A percentile compares a stretch with the other conserved stretches of the same genome.
phyloP scores from a whole-genome alignment of 805 yeast genomes.

The Ogataea philodendri region DNA sequence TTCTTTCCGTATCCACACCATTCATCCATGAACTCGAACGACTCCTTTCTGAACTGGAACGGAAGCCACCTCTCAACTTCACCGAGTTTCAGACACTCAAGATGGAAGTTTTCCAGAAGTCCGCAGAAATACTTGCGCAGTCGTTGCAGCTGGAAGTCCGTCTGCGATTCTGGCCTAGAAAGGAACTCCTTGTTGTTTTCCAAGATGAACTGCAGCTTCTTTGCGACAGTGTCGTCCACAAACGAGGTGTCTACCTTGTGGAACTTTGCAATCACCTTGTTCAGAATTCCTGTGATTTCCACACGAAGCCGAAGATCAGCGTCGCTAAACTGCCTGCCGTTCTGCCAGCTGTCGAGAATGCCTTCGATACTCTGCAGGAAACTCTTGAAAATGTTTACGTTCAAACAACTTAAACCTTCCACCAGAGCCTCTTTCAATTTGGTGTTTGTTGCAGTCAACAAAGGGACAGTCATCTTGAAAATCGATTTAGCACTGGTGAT shows the following conservation, averaged over 20 bases:
- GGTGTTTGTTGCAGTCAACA: conserved; percentile 66
- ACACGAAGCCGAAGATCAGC: conserved; percentile 46
- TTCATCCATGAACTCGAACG: conserved; percentile 78
- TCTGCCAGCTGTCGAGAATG: conserved; percentile 54
- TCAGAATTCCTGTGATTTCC: conserved; percentile 75
- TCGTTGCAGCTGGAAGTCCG: conserved; percentile 68
- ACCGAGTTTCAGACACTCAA: conserved; percentile 46
- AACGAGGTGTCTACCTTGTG: conserved; percentile 48
- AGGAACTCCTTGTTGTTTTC: conserved; percentile 58
- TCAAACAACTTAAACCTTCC: conserved; percentile 84
- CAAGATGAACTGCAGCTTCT: conserved; percentile 58
- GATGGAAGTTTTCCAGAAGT: conserved; percentile 70
- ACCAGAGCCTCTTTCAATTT: conserved; percentile 82
- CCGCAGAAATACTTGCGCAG: conserved; percentile 83
- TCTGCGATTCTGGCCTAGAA: conserved; percentile 55
- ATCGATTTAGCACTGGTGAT: conserved; percentile 91
- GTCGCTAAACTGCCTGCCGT: conserved; percentile 35
- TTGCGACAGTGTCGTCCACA: conserved; percentile 67
- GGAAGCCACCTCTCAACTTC: conserved; percentile 64
- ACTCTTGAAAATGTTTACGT: conserved; percentile 82
- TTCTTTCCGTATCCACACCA: conserved; percentile 93
- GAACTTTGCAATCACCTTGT: conserved; percentile 64
- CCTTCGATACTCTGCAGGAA: conserved; percentile 73
- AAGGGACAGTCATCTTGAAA: conserved; percentile 82
- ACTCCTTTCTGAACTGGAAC: conserved; percentile 78